Conservation (phyloP, 2,329 filamentous ascomycete genomes). For the Calonectria hawksworthii region DNA sequence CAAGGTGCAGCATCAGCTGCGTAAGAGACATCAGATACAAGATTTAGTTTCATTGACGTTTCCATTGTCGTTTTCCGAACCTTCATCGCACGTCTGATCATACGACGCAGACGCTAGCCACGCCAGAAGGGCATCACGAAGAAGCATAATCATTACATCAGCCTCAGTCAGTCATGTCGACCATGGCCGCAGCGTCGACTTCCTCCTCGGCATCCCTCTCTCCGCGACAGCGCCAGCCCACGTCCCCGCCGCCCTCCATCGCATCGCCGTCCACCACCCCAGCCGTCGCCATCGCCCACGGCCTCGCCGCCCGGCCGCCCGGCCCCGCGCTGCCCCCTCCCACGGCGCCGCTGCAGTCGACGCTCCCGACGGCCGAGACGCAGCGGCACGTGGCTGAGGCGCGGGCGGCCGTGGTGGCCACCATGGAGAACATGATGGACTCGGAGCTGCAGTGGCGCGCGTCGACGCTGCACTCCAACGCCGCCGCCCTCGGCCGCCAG, state of each 20-base stretch:
- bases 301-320: constrained; percentile 19
- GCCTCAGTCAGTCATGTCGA: constrained; percentile 18
- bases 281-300: constrained; percentile 37
- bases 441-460: constrained; percentile 77
- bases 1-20: constrained; percentile 33
- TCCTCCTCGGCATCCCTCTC: constrained; percentile 37
- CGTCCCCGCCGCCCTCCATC: constrained; percentile 43
- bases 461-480: constrained; percentile 77
- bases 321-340: constrained; percentile 35
- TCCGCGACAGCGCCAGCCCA: constrained; percentile 39
- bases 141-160: constrained; percentile 13
- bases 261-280: constrained; percentile 37
- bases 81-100: neutral
- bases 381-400: constrained; percentile 68
- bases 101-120: neutral
- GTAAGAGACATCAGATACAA: constrained; percentile 17
- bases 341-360: constrained; percentile 46
- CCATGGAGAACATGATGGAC: constrained; percentile 79
- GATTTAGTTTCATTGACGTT: constrained; percentile 1
- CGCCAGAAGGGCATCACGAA: neutral
- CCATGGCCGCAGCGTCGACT: constrained; percentile 30
- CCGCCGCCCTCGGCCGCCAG: constrained; percentile 74
- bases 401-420: constrained; percentile 71
- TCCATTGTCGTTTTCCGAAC: neutral
- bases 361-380: constrained; percentile 58